These are phyloP conservation scores for Tribonema minus DNA, from an alignment of 108 stramenopile genomes.

Conservation along the genomic window DNA sequence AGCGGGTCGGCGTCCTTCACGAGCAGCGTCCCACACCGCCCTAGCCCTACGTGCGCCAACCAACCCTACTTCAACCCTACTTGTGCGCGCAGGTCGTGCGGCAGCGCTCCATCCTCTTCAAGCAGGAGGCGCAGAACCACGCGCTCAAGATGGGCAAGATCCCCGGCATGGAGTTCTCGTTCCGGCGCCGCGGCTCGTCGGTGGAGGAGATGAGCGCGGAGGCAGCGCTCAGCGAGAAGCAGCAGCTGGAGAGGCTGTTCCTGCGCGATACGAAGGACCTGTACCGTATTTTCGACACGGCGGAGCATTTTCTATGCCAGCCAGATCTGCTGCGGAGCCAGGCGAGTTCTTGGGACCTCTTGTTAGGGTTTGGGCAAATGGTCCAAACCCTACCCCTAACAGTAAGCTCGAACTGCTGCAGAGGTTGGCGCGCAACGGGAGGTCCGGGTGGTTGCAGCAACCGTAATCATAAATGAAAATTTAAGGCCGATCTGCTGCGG, in stretches of 20 bases:
- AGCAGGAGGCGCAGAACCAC: conserved; percentile 16
- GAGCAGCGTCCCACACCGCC: too few species aligned
- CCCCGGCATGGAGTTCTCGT: conserved; percentile 23
- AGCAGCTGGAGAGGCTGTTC: conserved; percentile 6
- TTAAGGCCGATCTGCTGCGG: too few species aligned
- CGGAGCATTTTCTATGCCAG: conserved; percentile 26
- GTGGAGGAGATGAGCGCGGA: conserved; percentile 26
- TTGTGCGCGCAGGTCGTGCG: conserved; percentile 6
- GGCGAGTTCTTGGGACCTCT: too few species aligned
- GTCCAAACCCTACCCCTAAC: too few species aligned
- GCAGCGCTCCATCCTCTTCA: conserved; percentile 9
- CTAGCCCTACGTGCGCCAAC: too few species aligned
- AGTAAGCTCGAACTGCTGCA: too few species aligned
- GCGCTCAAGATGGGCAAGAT: conserved; percentile 28
- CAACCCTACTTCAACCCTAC: too few species aligned
- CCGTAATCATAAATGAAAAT: too few species aligned
- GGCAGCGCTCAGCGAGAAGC: conserved; percentile 17
- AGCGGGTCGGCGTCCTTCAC: conserved; percentile 4
- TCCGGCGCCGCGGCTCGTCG: conserved; percentile 22
- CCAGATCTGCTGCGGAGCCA: too few species aligned
- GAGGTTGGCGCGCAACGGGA: too few species aligned
- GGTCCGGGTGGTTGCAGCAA: too few species aligned
- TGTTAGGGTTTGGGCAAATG: too few species aligned
- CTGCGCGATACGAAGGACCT: conserved; percentile 17
- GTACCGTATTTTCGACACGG: conserved; percentile 25